Percentiles rank a stretch among this genome's conserved stretches.
Evolutionary conservation across 345 rosid species (phyloP).

Genomic region (Syzygium oleosum): DNA sequence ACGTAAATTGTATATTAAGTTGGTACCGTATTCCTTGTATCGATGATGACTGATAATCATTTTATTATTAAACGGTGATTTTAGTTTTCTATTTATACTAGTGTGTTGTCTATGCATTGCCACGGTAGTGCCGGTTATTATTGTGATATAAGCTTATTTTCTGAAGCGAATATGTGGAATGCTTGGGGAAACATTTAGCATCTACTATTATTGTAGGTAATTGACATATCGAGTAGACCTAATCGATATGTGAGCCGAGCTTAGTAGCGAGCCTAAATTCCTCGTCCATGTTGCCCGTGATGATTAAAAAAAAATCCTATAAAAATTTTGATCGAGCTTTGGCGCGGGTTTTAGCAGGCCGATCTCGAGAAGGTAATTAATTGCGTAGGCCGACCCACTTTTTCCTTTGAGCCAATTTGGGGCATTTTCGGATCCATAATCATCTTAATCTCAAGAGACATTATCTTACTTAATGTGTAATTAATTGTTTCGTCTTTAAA

Average conservation of each 20-base stretch:
- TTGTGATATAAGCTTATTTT: background rate
- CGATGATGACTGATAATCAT: background rate
- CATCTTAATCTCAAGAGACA: background rate
- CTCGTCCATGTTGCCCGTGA: background rate
- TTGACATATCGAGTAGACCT: background rate
- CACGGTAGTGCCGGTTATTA: fast-evolving
- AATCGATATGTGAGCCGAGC: background rate
- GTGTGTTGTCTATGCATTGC: background rate
- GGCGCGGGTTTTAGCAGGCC: background rate
- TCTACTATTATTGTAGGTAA: background rate
- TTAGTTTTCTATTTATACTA: background rate
- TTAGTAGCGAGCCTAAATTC: background rate
- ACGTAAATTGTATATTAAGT: background rate
- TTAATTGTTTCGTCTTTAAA: background rate
- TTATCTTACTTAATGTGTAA: too few species aligned
- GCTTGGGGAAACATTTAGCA: background rate
- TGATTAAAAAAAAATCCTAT: background rate
- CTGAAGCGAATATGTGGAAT: background rate
- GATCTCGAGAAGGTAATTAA: background rate
- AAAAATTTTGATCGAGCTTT: background rate
- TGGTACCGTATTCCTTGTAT: background rate
- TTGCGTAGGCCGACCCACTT: background rate
- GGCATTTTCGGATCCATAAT: background rate
- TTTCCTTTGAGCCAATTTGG: background rate
- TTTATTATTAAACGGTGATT: background rate